Evolutionary conservation across 2,329 filamentous ascomycete genomes (phyloP).

Genomic region (Penicillium rolfsii): DNA sequence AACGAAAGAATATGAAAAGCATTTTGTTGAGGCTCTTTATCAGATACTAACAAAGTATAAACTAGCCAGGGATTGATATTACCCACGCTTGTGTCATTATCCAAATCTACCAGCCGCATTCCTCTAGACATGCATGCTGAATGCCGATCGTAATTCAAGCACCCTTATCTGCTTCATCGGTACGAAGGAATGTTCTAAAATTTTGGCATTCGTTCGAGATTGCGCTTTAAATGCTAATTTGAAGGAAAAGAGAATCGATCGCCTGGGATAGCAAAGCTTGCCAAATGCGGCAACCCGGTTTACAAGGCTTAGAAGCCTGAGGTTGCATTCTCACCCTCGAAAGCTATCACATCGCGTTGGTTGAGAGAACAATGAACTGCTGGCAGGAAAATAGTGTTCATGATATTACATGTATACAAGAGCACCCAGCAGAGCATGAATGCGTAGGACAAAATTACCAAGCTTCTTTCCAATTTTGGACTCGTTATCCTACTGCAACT

Average conservation of each 20-base stretch:
- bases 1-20: too few relatives aligned
- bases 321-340: neutral
- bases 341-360: neutral
- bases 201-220: neutral
- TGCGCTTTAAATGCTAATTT: neutral
- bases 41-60: neutral
- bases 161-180: neutral
- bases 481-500: neutral
- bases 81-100: neutral
- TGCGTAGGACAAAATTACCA: neutral
- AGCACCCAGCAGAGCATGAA: neutral
- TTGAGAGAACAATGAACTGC: neutral
- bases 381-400: neutral
- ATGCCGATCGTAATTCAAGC: neutral
- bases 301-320: neutral
- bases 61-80: neutral
- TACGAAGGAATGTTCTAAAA: neutral
- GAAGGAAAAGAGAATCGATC: neutral
- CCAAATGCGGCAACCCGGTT: neutral
- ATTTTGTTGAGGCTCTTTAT: neutral
- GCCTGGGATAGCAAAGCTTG: neutral
- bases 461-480: neutral
- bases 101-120: neutral
- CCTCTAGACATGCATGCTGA: neutral
- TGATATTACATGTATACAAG: neutral